phyloP scores from a whole-genome alignment of 306 rosid genomes.

The Sicyos edulis region DNA sequence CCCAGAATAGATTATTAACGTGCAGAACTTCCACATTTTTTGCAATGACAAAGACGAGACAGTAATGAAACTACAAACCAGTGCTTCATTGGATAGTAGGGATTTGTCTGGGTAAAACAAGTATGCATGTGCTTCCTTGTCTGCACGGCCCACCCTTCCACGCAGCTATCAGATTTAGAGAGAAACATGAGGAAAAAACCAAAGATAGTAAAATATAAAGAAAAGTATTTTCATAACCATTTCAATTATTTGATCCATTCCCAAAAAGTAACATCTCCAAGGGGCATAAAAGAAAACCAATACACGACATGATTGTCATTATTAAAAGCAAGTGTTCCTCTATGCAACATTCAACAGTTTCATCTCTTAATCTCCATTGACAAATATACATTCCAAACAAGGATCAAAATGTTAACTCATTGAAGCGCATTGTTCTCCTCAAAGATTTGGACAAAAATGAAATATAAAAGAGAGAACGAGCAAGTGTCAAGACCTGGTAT shows the following conservation, averaged over 20 bases:
- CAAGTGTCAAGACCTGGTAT: conserved; percentile 60
- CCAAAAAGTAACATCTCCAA: conserved; percentile 1
- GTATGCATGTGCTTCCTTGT: conserved; percentile 90
- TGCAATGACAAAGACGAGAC: conserved; percentile 23
- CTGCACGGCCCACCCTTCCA: conserved; percentile 97
- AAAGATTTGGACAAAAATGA: background rate
- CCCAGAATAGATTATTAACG: background rate
- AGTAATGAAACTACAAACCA: conserved; percentile 44
- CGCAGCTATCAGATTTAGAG: conserved; percentile 57
- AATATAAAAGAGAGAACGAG: conserved; percentile 25
- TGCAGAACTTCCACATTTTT: conserved; percentile 18
- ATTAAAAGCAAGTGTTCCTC: background rate
- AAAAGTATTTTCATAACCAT: background rate
- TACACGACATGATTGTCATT: background rate
- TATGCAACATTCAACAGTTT: background rate
- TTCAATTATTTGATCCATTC: background rate
- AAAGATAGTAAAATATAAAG: conserved; percentile 13
- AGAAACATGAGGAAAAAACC: conserved; percentile 13
- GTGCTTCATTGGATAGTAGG: conserved; percentile 66
- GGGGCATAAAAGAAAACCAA: background rate
- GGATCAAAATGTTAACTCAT: background rate
- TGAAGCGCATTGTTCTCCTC: background rate
- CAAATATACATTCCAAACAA: conserved; percentile 3
- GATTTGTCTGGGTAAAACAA: conserved; percentile 79
- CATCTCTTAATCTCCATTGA: conserved; percentile 1